Evolutionary conservation across 352 stramenopile species (phyloP).

Genomic region (Globisporangium cederbergense): DNA sequence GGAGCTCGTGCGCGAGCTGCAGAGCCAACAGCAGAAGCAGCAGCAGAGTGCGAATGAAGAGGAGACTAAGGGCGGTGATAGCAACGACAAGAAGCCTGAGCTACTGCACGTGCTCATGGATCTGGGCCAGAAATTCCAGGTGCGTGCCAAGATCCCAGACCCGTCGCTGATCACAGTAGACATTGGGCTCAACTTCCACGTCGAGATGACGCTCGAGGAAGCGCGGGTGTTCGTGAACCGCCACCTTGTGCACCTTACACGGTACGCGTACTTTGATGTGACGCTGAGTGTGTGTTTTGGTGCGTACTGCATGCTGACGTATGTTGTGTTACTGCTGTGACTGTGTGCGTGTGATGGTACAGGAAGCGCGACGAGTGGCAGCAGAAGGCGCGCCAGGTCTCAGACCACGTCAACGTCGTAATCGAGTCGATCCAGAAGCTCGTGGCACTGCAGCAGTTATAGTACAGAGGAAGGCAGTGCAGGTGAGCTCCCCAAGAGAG

Average conservation of each 20-base stretch:
- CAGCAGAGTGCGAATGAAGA: background rate
- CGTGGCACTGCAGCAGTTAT: constrained; percentile 45
- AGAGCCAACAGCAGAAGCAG: constrained; percentile 15
- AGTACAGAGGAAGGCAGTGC: background rate
- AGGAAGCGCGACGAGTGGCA: constrained; percentile 72
- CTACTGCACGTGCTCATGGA: constrained; percentile 55
- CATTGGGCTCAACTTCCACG: constrained; percentile 71
- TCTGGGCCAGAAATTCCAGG: constrained; percentile 66
- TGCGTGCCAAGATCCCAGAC: constrained; percentile 64
- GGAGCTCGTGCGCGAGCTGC: constrained; percentile 41
- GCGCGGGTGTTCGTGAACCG: constrained; percentile 48
- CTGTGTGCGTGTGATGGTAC: constrained; percentile 1
- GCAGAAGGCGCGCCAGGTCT: constrained; percentile 63
- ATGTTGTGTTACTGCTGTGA: background rate
- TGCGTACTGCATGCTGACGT: background rate
- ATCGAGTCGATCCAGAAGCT: constrained; percentile 77
- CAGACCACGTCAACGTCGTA: constrained; percentile 70
- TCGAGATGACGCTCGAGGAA: constrained; percentile 72
- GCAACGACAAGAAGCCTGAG: background rate
- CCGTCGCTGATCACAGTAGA: constrained; percentile 62
- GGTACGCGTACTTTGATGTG: constrained; percentile 25
- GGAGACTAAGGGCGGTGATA: constrained; percentile 7
- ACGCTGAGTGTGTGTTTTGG: background rate
- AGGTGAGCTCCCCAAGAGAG: background rate
- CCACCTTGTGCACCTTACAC: constrained; percentile 46